Conservation (phyloP, 2,329 filamentous ascomycete genomes). For the Sporothrix curviconia region DNA sequence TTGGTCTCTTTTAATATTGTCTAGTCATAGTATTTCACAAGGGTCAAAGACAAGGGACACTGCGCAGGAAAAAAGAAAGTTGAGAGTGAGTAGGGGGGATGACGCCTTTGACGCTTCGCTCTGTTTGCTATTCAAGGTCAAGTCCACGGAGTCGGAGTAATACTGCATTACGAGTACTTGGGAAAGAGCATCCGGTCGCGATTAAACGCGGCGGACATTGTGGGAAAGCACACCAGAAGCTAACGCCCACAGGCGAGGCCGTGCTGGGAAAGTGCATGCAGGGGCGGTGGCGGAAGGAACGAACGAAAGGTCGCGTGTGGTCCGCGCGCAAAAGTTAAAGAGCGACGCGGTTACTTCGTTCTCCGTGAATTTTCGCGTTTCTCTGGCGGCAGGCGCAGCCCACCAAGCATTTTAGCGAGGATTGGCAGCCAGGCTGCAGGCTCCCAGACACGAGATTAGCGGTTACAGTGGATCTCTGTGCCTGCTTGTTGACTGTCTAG, state of each 20-base stretch:
- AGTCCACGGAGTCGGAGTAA: too few relatives aligned
- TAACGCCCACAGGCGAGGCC: neutral
- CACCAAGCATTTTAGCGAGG: too few relatives aligned
- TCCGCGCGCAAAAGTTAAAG: too few relatives aligned
- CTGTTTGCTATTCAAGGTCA: too few relatives aligned
- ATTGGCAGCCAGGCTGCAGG: neutral
- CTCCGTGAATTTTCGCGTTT: conserved; percentile 19
- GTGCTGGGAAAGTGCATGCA: neutral
- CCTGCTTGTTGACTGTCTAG: neutral
- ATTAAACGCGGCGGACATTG: conserved; percentile 3
- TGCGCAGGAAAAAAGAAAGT: too few relatives aligned
- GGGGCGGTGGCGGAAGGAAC: neutral
- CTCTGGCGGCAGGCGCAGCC: neutral
- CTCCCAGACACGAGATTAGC: neutral
- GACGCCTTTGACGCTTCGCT: too few relatives aligned
- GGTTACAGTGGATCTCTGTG: neutral
- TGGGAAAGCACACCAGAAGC: conserved; percentile 5
- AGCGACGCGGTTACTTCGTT: neutral
- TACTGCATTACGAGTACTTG: too few relatives aligned
- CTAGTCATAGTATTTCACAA: neutral
- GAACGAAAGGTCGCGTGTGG: neutral
- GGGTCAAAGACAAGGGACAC: neutral
- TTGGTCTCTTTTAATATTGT: neutral
- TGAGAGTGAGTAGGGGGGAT: too few relatives aligned
- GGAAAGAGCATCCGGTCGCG: conserved; percentile 3